Base-by-base conservation (phyloP, 176 grass and related monocot species). In the Cymbopogon citratus region DNA sequence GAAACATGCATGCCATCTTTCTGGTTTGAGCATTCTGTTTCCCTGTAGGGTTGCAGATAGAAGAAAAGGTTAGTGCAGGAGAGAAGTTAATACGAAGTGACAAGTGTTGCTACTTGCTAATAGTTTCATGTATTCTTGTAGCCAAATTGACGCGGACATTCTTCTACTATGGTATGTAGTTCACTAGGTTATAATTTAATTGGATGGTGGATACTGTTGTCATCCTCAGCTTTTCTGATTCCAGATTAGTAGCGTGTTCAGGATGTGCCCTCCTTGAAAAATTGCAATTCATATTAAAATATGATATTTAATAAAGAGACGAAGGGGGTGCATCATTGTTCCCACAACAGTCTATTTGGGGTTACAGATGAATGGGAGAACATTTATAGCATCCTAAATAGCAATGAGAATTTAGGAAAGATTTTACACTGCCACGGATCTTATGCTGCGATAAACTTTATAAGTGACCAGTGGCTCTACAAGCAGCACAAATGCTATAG, bases 1-100 rank as follows among this genome's bases (percentile, higher is more conserved):
- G 48, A 98, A 95, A 78, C 85, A 86, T 29, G 91, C 11, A 5
- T 91, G 89, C 96, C 96, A 98, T 85, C 93, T 98, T 76, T 98
- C 96, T 28, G 90, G 89, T 75, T 91, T 95, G 33, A 98, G 96
- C 89, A 93, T 88, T 81, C 93, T 95, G 77, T 73, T 83, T 66
- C 96, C 88, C 96, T 98, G 82, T 60, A 73, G 7, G 5, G 80
- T 76, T 36, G 12, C 31, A 71, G 70, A 71, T 39, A 69, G 45
- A 74, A 59, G 43, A 56, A 40, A 67, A 69, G 19, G 59, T 12
- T 15, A 66, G 56, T 18, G 41, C 36, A 85, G 26, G 71, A 71
- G 75, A 39, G 49, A 41, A 60, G 12, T 41, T 61, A 51, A 54
- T 49, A 57, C 27, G 12, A 45, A 64, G 74, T 40, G 13, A 36